Evolutionary conservation across 768 basidiomycete species (phyloP), one percentile per base, ranked within the genome.

Genomic region (Trichaptum fuscoviolaceum): DNA sequence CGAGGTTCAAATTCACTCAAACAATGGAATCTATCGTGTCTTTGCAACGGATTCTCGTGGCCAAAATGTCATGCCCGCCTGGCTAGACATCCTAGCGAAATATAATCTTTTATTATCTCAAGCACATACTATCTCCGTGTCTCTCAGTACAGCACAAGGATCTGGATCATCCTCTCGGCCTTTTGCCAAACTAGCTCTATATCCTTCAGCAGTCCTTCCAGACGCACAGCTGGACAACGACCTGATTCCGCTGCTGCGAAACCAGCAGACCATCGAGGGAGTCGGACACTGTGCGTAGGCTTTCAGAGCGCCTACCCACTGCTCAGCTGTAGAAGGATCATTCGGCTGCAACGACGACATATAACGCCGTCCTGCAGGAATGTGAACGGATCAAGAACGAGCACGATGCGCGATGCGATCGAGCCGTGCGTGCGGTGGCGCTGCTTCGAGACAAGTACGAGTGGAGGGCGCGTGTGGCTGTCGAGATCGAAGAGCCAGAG

Each of bases 51-150:
- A 88, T 84, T 7, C 79, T 93, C 70, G 87, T 15, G 81, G 85
- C 42, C 82, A 80, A 58, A 78, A 77, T 42, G 79, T 73, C n/a
- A 92, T 93, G 87, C 87, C 89, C 2, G 77, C 90, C 8, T 94
- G 93, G 93, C 93, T 92, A 2, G 92, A 94, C 72, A 85, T 95
- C 65, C 82, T 94, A 64, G 87, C 89, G 17, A 93, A 93, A 79
- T 94, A 93, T 84, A 93, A 88, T 70, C 83, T 92, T 69, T 82
- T 95, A 26, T 83, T 94, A 65, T 91, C 91, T 0, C 93, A 94
- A 71, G 91, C 91, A 0, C 90, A 91, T 73, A 89, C 83, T 70
- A 87, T 95, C 70, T 89, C 88, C 58, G 85, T 82, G 64, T 84
- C 87, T 0, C 82, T 92, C 57, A 66, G 65, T 12, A 34, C 66